Evolutionary conservation across 495 filamentous ascomycete species (phyloP).

Genomic region (Cercophora sp.): DNA sequence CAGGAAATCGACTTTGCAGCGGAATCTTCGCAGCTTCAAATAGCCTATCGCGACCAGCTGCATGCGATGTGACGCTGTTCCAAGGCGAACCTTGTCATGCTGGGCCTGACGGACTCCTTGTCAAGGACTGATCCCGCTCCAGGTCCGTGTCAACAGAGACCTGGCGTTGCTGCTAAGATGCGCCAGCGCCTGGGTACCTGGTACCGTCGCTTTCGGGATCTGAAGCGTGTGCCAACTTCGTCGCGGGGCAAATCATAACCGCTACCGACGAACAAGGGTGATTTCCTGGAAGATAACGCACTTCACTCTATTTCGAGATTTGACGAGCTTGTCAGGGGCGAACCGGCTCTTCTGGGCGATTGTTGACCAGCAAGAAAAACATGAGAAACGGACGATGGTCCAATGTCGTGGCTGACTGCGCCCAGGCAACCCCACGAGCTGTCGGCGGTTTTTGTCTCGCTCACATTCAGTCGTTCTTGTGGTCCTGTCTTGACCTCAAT

Average conservation of each 20-base stretch:
- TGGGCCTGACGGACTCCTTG: background rate
- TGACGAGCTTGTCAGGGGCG: background rate
- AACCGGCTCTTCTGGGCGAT: background rate
- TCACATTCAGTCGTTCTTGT: too few relatives aligned
- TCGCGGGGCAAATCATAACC: slow-evolving; percentile 13
- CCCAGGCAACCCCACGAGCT: too few relatives aligned
- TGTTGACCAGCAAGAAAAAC: too few relatives aligned
- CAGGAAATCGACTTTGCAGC: too few relatives aligned
- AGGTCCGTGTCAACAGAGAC: background rate
- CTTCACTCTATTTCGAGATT: slow-evolving; percentile 9
- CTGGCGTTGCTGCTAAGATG: background rate
- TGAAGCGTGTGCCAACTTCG: too few relatives aligned
- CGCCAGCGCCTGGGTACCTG: slow-evolving; percentile 3
- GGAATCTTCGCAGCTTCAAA: too few relatives aligned
- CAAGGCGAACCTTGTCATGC: slow-evolving; percentile 18
- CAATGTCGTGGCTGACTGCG: too few relatives aligned
- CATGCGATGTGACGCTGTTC: slow-evolving; percentile 18
- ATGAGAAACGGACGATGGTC: too few relatives aligned
- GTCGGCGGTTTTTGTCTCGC: too few relatives aligned
- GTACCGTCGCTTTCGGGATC: background rate
- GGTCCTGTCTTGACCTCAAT: too few relatives aligned
- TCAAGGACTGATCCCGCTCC: background rate
- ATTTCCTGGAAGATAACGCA: slow-evolving; percentile 15
- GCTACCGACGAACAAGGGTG: slow-evolving; percentile 10
- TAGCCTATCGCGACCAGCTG: slow-evolving; percentile 5